Conservation (phyloP, 2,329 filamentous ascomycete genomes). For the Xylariaceae sp. region DNA sequence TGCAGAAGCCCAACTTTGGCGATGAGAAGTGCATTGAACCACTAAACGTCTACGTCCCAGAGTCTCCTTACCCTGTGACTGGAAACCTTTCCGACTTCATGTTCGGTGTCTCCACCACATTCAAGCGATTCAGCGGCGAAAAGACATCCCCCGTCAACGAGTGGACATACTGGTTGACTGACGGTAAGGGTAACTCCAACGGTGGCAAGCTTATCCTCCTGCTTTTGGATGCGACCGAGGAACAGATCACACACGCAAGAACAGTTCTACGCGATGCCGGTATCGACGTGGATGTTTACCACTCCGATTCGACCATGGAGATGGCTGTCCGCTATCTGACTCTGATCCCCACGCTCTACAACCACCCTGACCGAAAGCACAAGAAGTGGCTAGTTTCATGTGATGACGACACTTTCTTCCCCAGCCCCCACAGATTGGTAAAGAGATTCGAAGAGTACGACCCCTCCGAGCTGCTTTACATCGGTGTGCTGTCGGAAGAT, state of each 20-base stretch:
- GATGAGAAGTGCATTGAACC: constrained; percentile 44
- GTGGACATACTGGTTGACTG: constrained; percentile 57
- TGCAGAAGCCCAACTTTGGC: constrained; percentile 39
- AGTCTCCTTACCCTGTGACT: constrained; percentile 45
- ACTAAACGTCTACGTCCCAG: constrained; percentile 46
- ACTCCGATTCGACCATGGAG: constrained; percentile 47
- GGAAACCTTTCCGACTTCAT: constrained; percentile 54
- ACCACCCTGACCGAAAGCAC: constrained; percentile 41
- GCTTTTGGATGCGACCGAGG: constrained; percentile 48
- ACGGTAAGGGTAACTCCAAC: constrained; percentile 50
- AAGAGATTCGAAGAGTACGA: constrained; percentile 50
- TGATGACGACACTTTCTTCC: constrained; percentile 63
- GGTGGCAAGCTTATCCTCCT: constrained; percentile 52
- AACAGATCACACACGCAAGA: constrained; percentile 46
- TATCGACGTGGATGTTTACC: constrained; percentile 54
- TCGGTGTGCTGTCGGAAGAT: constrained; percentile 59
- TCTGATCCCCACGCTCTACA: constrained; percentile 50
- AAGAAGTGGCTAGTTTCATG: constrained; percentile 59
- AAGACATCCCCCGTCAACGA: constrained; percentile 51
- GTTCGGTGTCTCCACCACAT: constrained; percentile 56
- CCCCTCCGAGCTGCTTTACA: constrained; percentile 48
- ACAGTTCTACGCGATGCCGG: constrained; percentile 43
- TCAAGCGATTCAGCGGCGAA: constrained; percentile 47
- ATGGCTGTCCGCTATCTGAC: constrained; percentile 56
- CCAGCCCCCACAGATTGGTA: constrained; percentile 50